Evolutionary conservation across 495 filamentous ascomycete genomes (phyloP).

Genomic region (Annulohypoxylon moriforme): DNA sequence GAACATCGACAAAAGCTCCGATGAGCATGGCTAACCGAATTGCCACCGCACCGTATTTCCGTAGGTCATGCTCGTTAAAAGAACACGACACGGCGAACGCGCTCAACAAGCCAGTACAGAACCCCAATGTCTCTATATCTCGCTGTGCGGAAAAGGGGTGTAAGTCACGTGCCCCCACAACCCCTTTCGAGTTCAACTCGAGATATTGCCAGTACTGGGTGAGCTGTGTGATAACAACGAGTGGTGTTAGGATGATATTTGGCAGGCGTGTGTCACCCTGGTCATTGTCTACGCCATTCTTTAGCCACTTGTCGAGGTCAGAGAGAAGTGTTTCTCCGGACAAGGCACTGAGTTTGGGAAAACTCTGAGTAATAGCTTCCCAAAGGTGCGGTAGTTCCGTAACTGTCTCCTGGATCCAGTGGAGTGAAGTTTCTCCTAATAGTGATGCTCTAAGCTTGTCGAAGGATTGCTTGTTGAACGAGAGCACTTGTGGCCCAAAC

Average conservation of each 20-base stretch:
- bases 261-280: not conserved
- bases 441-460: not conserved
- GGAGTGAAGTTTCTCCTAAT: not conserved
- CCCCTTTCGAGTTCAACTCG: not conserved
- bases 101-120: constrained; percentile 2
- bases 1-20: not conserved
- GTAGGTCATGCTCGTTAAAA: not conserved
- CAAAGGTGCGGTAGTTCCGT: not conserved
- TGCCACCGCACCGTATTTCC: not conserved
- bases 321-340: not conserved
- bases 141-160: not conserved
- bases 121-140: not conserved
- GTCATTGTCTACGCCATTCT: not conserved
- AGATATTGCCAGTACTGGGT: constrained; percentile 4
- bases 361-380: not conserved
- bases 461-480: not conserved
- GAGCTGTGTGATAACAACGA: not conserved
- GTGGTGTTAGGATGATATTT: not conserved
- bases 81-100: not conserved
- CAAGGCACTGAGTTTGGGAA: not conserved
- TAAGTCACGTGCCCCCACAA: not conserved
- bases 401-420: not conserved
- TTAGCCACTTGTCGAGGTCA: not conserved
- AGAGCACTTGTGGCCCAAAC: not conserved
- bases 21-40: not conserved